Evolutionary conservation across 75 land plant species (phyloP).

Genomic region (Pseudotsuga menziesii): DNA sequence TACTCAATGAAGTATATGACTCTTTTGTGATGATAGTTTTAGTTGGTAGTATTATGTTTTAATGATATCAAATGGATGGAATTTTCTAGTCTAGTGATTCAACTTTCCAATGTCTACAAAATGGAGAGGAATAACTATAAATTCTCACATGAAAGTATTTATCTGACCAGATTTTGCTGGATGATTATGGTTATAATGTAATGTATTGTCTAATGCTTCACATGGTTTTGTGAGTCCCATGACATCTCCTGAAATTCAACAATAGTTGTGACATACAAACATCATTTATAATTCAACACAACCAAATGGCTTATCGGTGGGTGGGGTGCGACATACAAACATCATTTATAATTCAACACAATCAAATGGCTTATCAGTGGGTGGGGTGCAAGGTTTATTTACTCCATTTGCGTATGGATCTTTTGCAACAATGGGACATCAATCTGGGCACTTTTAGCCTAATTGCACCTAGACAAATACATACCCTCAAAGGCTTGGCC

Average conservation of each 20-base stretch:
- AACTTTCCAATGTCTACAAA: not conserved
- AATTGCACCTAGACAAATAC: slow-evolving; percentile 8
- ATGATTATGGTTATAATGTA: not conserved
- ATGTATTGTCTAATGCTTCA: not conserved
- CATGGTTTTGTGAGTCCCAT: slow-evolving; percentile 13
- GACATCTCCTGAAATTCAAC: slow-evolving; percentile 28
- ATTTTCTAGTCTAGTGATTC: not conserved
- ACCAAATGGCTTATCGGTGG: not conserved
- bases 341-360: not conserved
- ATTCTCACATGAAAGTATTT: not conserved
- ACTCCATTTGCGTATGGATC: slow-evolving; percentile 5
- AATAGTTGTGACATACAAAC: not conserved
- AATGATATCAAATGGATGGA: not conserved
- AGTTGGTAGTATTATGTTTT: not conserved
- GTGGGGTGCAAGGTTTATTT: slow-evolving; percentile 1
- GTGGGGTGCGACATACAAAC: not conserved
- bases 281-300: not conserved
- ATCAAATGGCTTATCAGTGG: not conserved
- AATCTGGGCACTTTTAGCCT: not conserved
- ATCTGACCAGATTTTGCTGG: not conserved
- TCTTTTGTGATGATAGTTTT: not conserved
- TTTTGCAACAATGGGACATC: not conserved
- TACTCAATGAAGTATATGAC: not conserved
- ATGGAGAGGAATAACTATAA: not conserved
- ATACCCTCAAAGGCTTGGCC: slow-evolving; percentile 60